Conservation (phyloP, 768 basidiomycete species). For the Hemileccinum impolitum region DNA sequence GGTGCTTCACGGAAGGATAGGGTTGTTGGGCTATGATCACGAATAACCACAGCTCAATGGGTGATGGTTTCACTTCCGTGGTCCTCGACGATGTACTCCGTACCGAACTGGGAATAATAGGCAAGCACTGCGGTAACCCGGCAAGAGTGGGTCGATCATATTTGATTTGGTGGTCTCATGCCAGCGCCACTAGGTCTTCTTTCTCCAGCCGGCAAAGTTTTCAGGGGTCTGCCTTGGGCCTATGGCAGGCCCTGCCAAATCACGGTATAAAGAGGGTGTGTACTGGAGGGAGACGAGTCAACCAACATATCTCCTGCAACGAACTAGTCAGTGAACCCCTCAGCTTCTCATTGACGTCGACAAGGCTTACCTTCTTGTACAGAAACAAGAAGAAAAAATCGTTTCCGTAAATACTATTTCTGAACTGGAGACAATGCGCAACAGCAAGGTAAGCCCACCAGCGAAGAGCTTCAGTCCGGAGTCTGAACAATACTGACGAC, state of each 20-base stretch:
- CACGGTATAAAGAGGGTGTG: constrained; percentile 13
- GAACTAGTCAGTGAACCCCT: constrained; percentile 9
- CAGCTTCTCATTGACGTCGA: not conserved
- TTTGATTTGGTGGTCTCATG: not conserved
- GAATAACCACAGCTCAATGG: not conserved
- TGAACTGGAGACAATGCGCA: constrained; percentile 6
- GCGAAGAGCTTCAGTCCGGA: not conserved
- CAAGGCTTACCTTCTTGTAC: not conserved
- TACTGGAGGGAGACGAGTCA: not conserved
- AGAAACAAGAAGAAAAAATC: constrained; percentile 2
- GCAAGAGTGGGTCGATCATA: not conserved
- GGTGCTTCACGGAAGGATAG: not conserved
- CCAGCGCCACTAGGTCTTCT: not conserved
- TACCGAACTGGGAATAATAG: not conserved
- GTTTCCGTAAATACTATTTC: not conserved
- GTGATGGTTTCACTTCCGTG: constrained; percentile 9
- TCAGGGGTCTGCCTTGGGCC: not conserved
- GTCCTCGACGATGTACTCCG: not conserved
- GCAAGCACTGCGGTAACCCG: not conserved
- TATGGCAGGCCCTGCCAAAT: not conserved
- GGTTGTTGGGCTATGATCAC: not conserved
- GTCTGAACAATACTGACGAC: not conserved
- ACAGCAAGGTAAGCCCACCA: constrained; percentile 4
- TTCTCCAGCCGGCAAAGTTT: not conserved
- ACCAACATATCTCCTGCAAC: not conserved